Conservation (phyloP, 371 early-diverging fungal genomes). For the Rhizomucor pusillus region DNA sequence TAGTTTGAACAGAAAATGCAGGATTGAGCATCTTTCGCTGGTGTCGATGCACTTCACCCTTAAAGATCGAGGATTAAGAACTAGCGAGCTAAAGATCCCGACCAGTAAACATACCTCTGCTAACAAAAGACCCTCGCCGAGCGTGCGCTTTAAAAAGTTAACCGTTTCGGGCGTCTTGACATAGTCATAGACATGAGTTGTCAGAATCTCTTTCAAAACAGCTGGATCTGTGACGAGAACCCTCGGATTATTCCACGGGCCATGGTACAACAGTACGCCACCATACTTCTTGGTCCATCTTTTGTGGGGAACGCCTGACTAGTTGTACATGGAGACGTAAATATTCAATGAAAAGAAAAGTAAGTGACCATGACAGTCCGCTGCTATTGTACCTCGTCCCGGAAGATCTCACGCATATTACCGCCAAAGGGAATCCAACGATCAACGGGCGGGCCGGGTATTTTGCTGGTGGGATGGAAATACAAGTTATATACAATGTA, state of each 20-base stretch:
- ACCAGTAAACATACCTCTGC: conserved; percentile 48
- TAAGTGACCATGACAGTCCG: neutral
- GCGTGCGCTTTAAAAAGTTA: conserved; percentile 27
- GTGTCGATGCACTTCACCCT: conserved; percentile 55
- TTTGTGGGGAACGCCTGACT: conserved; percentile 46
- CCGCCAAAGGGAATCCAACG: conserved; percentile 50
- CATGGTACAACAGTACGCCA: conserved; percentile 45
- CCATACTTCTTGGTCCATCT: conserved; percentile 58
- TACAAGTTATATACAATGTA: conserved; percentile 44
- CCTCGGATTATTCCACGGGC: conserved; percentile 41
- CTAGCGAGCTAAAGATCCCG: too few relatives aligned
- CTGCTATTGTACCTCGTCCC: conserved; percentile 29
- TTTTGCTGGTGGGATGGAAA: conserved; percentile 39
- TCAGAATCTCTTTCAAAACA: conserved; percentile 50
- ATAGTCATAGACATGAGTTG: conserved; percentile 51
- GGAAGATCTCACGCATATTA: conserved; percentile 42
- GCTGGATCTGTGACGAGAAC: conserved; percentile 52
- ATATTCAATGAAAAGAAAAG: neutral
- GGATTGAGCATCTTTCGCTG: conserved; percentile 73
- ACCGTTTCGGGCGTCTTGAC: conserved; percentile 33
- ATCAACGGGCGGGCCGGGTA: conserved; percentile 58
- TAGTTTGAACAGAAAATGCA: conserved; percentile 52
- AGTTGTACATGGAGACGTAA: neutral
- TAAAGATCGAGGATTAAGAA: neutral
- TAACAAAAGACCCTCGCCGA: conserved; percentile 60